Conservation (phyloP, 2,329 filamentous ascomycete species). For the Fusarium camptoceras region DNA sequence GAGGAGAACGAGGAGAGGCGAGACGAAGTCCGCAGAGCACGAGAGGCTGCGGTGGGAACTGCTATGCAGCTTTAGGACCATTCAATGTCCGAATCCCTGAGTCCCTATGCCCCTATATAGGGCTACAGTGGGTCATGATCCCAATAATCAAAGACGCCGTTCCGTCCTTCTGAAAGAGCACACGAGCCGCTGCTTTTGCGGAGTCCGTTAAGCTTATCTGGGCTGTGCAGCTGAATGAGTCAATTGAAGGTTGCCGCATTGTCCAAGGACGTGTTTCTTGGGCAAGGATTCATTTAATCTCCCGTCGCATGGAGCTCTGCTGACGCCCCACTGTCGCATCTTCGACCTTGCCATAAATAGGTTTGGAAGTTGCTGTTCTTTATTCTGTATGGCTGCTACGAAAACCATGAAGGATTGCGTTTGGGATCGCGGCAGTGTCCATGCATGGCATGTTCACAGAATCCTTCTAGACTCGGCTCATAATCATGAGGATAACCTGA, state of each 20-base stretch:
- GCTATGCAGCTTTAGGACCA: slow-evolving; percentile 63
- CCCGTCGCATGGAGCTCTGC: not conserved
- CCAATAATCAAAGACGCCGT: slow-evolving; percentile 12
- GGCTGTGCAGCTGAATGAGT: not conserved
- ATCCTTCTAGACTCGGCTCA: slow-evolving; percentile 5
- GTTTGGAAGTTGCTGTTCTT: not conserved
- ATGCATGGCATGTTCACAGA: slow-evolving; percentile 13
- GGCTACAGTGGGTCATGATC: not conserved
- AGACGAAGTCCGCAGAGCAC: slow-evolving; percentile 62
- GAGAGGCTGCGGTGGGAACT: slow-evolving; percentile 68
- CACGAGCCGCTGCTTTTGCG: not conserved
- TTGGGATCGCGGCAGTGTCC: not conserved
- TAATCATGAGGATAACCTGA: not conserved
- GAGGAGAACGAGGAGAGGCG: slow-evolving; percentile 72
- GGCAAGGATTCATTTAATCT: slow-evolving; percentile 4
- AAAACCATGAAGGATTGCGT: not conserved
- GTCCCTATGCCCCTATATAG: not conserved
- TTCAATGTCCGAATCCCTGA: not conserved
- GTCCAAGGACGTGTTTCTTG: not conserved
- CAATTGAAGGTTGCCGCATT: not conserved
- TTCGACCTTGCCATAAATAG: slow-evolving; percentile 4
- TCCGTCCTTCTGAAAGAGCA: slow-evolving; percentile 10
- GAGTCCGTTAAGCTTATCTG: slow-evolving; percentile 2
- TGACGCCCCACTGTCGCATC: slow-evolving; percentile 4
- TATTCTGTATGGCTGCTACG: not conserved